Evolutionary conservation across 2,329 filamentous ascomycete species (phyloP).

Genomic region (Thielaviopsis musarum): DNA sequence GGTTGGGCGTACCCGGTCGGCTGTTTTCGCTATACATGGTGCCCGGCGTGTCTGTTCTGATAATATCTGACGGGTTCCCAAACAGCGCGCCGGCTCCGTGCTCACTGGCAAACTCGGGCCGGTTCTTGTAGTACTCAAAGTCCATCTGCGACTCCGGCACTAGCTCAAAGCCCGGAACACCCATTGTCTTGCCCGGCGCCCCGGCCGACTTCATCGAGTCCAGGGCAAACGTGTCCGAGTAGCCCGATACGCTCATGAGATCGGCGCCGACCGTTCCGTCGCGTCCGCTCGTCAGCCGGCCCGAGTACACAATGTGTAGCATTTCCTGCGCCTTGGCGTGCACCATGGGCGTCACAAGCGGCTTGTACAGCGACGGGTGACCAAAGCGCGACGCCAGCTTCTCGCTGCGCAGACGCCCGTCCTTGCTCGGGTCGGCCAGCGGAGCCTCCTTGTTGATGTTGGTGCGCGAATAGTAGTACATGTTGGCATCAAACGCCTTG

Average conservation of each 20-base stretch:
- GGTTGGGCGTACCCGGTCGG: constrained; percentile 31
- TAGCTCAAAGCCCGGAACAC: constrained; percentile 65
- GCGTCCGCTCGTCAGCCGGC: constrained; percentile 53
- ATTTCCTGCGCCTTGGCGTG: constrained; percentile 78
- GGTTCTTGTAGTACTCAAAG: constrained; percentile 82
- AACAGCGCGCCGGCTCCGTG: constrained; percentile 52
- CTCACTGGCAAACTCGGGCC: constrained; percentile 72
- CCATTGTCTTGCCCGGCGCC: constrained; percentile 28
- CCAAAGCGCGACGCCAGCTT: constrained; percentile 66
- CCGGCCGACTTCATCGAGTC: constrained; percentile 52
- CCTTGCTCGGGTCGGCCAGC: constrained; percentile 14
- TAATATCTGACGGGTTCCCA: constrained; percentile 40
- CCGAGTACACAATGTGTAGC: constrained; percentile 71
- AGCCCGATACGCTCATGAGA: constrained; percentile 45
- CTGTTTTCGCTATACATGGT: constrained; percentile 29
- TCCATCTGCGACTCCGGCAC: constrained; percentile 76
- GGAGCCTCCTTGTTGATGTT: constrained; percentile 25
- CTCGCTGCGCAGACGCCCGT: constrained; percentile 40
- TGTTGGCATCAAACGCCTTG: constrained; percentile 56
- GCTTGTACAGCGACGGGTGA: constrained; percentile 78
- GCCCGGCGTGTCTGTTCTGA: constrained; percentile 44
- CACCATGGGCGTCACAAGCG: constrained; percentile 88
- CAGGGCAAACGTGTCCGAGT: constrained; percentile 68
- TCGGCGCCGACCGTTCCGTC: constrained; percentile 36
- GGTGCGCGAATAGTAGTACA: constrained; percentile 61